These are phyloP conservation scores for Pseudogymnoascus sp. DNA, from an alignment of 2,329 filamentous ascomycete species.

Conservation along the genomic window DNA sequence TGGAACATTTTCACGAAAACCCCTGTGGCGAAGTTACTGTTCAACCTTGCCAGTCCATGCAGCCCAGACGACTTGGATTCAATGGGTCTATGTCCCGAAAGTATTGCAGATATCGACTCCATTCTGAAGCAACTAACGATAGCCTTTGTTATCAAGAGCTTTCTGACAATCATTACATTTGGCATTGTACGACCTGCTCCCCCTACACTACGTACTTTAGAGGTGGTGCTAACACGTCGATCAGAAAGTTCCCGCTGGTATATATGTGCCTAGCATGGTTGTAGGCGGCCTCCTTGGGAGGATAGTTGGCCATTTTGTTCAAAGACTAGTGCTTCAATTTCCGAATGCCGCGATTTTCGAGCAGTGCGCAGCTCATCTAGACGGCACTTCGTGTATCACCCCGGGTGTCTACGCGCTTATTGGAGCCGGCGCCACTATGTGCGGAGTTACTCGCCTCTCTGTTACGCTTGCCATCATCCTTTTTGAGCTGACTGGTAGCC, in stretches of 20 bases:
- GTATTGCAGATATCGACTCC: slow-evolving; percentile 66
- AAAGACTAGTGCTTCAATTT: slow-evolving; percentile 69
- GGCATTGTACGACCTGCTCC: slow-evolving; percentile 55
- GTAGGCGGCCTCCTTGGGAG: slow-evolving; percentile 88
- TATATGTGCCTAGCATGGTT: slow-evolving; percentile 98
- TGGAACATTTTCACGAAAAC: slow-evolving; percentile 90
- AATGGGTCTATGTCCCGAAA: slow-evolving; percentile 70
- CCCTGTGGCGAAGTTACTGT: slow-evolving; percentile 81
- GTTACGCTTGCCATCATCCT: slow-evolving; percentile 92
- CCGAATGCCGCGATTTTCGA: slow-evolving; percentile 68
- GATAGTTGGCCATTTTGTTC: slow-evolving; percentile 75
- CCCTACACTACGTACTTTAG: neutral
- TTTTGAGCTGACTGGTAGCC: slow-evolving; percentile 88
- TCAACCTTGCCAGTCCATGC: slow-evolving; percentile 86
- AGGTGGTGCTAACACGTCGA: slow-evolving; percentile 13
- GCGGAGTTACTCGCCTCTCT: slow-evolving; percentile 85
- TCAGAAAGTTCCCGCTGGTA: slow-evolving; percentile 85
- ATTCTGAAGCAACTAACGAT: slow-evolving; percentile 64
- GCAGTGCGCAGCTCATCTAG: slow-evolving; percentile 57
- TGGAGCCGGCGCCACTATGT: slow-evolving; percentile 95
- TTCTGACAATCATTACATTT: slow-evolving; percentile 85
- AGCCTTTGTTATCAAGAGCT: slow-evolving; percentile 83
- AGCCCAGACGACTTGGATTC: slow-evolving; percentile 56
- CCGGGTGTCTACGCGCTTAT: slow-evolving; percentile 96
- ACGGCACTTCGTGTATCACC: slow-evolving; percentile 77